These are phyloP conservation scores for Claviceps quebecensis DNA, from an alignment of 2,329 filamentous ascomycete species.

Conservation along the genomic window DNA sequence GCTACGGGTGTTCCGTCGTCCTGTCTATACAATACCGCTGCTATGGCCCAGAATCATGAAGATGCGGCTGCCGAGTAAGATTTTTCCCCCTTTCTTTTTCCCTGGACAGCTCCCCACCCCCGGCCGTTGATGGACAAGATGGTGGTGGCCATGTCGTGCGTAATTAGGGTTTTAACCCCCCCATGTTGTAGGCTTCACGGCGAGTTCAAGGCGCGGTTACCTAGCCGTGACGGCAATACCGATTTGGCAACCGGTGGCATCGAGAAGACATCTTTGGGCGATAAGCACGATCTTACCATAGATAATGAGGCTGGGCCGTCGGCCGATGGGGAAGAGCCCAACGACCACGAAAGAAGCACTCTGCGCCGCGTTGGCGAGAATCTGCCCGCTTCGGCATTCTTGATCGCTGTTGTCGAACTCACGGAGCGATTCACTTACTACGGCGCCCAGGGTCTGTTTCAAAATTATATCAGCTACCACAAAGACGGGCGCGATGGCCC, in stretches of 20 bases:
- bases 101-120: neutral
- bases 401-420: slow-evolving; percentile 42
- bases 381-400: slow-evolving; percentile 39
- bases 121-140: too few relatives aligned
- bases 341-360: slow-evolving; percentile 32
- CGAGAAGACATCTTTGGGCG: slow-evolving; percentile 8
- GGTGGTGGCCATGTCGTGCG: neutral
- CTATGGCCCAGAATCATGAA: slow-evolving; percentile 21
- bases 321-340: slow-evolving; percentile 37
- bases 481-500: slow-evolving; percentile 23
- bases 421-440: slow-evolving; percentile 46
- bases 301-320: slow-evolving; percentile 18
- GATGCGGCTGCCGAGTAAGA: slow-evolving; percentile 20
- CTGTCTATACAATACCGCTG: neutral
- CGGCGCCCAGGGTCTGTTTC: slow-evolving; percentile 38
- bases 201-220: slow-evolving; percentile 13
- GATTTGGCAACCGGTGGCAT: slow-evolving; percentile 14
- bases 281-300: slow-evolving; percentile 12
- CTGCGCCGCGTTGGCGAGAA: slow-evolving; percentile 40
- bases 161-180: neutral
- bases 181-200: slow-evolving; percentile 14
- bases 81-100: neutral
- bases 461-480: slow-evolving; percentile 36
- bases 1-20: neutral
- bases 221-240: slow-evolving; percentile 10